Base-by-base conservation (phyloP, 139 green algal genomes). In the Coelastrella sp. region DNA sequence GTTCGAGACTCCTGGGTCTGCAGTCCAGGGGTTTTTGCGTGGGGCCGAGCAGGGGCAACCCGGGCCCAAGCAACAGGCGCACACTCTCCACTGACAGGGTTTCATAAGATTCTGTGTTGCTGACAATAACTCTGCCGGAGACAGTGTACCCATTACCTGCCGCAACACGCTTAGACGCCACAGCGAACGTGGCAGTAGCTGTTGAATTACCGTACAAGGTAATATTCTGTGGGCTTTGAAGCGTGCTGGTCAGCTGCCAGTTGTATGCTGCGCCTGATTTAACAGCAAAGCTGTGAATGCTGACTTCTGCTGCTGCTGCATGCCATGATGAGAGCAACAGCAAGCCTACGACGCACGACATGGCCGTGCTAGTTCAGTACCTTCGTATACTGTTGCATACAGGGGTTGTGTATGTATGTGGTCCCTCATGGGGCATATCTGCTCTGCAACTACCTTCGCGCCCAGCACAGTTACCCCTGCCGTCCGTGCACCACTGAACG, bases 141-240 rank as follows among this genome's bases (percentile, higher is more conserved):
- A 88, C 24, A 22, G 22, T 58, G 22, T 88, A 81, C 7, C 49
- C 68, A 27, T 8, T 68, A 35, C 68, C 68, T 80, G 68, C 68
- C 12, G 49, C 9, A 6, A 19, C 25, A 7, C 84, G 84, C 22
- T 80, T n/a, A 4, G 78, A 66, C 25, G 66, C 17, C 6, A 88
- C 27, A 59, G 56, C 11, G 20, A 88, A 80, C 8, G 20, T 58
- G 17, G 84, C 63, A 11, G 49, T 68, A n/a, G 19, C 19, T 49
- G 68, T 81, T 10, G 80, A 15, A n/a, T 81, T 81, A 57, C 20
- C 35, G 20, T 88, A 88, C 9, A 88, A 6, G 14, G 84, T 80
- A 0, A 80, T 59, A 27, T 68, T 81, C 8, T 63, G 15, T 19
- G 82, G 65, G 19, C 15, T 57, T 22, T 59, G 10, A 7, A 80